Base-by-base conservation (phyloP, 345 rosid genomes). In the Hibiscus mutabilis region DNA sequence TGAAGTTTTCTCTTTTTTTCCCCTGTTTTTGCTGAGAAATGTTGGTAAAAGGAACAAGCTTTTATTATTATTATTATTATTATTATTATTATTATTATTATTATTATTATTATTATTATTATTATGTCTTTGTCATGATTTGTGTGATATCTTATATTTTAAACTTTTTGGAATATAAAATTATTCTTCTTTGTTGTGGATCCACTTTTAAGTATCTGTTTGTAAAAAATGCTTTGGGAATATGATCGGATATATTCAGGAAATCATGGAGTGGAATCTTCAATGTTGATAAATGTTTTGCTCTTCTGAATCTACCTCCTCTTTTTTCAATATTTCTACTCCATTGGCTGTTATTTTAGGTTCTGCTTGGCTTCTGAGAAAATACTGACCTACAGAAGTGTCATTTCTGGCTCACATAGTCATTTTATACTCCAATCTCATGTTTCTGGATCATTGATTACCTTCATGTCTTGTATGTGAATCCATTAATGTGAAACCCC, bases 301-400 rank as follows among this genome's bases (percentile, higher is more conserved):
- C 53, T 42, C 24, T 25, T 9, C 57, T 27, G 58, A 47, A 66
- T 25, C 69, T 25, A 24, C 21, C 16, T 6, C 52, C 14, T 21
- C 5, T 40, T 62, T 62, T 35, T 65, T 15, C 69, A 65, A 14
- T 55, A 44, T 15, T 22, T 15, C 18, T 9, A 44, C 55, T 22
- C 25, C 56, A 44, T 3, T 37, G 51, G 16, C 19, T 42, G 33
- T 65, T 21, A 22, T 46, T 24, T 6, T 44, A 66, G 69, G 21
- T 66, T 66, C 56, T 66, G 56, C 42, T 64, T 42, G 47, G 33
- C 12, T 64, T 64, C 52, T 64, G 19, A 64, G 68, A 42, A 64
- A 42, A 21, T 13, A 19, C 67, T 19, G 31, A 18, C 47, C 25
- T 64, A 13, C 68, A 21, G 12, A 22, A 21, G 31, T 64, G 31